Evolutionary conservation across 495 filamentous ascomycete genomes (phyloP), one percentile per base, ranked within the genome.

Genomic region (Gamarada debralockiae): DNA sequence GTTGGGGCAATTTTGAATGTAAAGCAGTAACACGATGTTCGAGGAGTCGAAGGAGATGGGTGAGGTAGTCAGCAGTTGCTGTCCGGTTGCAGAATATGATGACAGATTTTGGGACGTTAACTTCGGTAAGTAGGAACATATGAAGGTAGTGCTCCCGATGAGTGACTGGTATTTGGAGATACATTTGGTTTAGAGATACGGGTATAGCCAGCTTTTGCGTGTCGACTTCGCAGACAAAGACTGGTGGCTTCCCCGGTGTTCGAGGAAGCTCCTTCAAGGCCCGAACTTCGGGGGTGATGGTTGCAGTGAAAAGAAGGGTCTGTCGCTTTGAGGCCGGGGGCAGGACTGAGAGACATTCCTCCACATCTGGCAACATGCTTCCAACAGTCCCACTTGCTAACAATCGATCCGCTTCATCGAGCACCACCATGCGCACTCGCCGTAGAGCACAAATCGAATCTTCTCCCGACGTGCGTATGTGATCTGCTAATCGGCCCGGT

Each of bases 41-140:
- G 34, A 99, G 82, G 0, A 89, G 74, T 17, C 87, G 85, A 17
- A 99, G 79, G 10, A 89, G 77, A 57, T 92, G 88, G 56, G 95
- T 90, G 15, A 99, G 76, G 36, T 93, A 77, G 58, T 91, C 87
- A 13, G 93, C 90, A 3, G 93, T 96, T 27, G 82, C 74, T 18
- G 92, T 96, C 21, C 88, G 82, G 70, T 99, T 99, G 76, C 85
- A 89, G 74, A 99, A 99, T 56, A 99, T 85, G 65, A 99, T 96
- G 50, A 81, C 76, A 1, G 85, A 83, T 64, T 86, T 87, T 3
- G 79, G 69, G 33, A 79, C 60, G 68, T 97, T 97, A 45, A 67
- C 72, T 10, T 86, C 81, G 0, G 93, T 97, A 18, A 84, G 76
- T 6, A 98, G 81, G 37, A 98, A 83, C 44, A 89, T 83, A 63